phyloP scores from a whole-genome alignment of 129 eudicot genomes.

The Logfia minima region DNA sequence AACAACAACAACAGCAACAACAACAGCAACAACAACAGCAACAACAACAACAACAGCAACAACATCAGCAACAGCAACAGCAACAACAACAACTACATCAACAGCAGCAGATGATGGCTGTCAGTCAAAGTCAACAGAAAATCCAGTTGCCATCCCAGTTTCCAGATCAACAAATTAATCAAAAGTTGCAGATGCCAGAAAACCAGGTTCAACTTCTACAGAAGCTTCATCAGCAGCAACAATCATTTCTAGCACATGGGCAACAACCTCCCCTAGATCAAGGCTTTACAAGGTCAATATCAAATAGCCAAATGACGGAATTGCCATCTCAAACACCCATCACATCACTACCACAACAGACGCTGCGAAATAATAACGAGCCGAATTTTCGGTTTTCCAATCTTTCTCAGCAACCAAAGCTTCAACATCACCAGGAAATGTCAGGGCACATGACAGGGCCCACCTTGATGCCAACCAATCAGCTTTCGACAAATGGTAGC shows the following conservation, averaged over 20 bases:
- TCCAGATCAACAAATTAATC: background rate
- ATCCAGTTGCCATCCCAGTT: slow-evolving; percentile 25
- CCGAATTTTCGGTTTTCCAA: slow-evolving; percentile 52
- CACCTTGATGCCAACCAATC: slow-evolving; percentile 44
- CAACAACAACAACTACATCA: slow-evolving; percentile 26
- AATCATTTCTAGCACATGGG: slow-evolving; percentile 49
- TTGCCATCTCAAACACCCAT: slow-evolving; percentile 43
- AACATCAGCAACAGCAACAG: background rate
- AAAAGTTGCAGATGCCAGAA: slow-evolving; percentile 30
- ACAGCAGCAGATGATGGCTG: slow-evolving; percentile 34
- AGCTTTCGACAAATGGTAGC: slow-evolving; percentile 54
- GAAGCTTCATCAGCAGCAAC: slow-evolving; percentile 86
- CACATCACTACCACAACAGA: slow-evolving; percentile 54
- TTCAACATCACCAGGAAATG: slow-evolving; percentile 41
- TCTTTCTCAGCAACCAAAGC: slow-evolving; percentile 48
- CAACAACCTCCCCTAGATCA: slow-evolving; percentile 51
- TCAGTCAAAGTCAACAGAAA: slow-evolving; percentile 55
- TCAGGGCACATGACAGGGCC: slow-evolving; percentile 46
- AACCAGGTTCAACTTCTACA: slow-evolving; percentile 61
- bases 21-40: slow-evolving; percentile 6
- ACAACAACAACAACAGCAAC: slow-evolving; percentile 23
- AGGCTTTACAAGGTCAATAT: slow-evolving; percentile 52
- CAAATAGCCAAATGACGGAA: slow-evolving; percentile 53
- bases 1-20: slow-evolving; percentile 11
- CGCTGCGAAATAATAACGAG: slow-evolving; percentile 43